Conservation (phyloP, 2,329 filamentous ascomycete genomes). For the Amauroascus niger region DNA sequence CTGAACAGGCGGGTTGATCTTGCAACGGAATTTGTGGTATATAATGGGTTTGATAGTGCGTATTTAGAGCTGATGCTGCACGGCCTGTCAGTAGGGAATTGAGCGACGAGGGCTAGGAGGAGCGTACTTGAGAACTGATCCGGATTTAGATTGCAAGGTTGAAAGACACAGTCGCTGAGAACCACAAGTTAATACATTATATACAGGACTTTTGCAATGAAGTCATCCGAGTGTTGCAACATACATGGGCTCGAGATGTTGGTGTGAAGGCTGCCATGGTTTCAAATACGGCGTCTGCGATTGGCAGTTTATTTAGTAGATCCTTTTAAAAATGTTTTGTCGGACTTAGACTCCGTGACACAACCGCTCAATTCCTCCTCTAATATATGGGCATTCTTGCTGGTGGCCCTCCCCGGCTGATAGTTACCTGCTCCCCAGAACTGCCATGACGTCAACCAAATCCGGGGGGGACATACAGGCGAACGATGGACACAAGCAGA, state of each 20-base stretch:
- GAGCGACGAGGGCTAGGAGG: not conserved
- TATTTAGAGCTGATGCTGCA: not conserved
- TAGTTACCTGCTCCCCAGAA: no score
- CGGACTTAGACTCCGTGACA: not conserved
- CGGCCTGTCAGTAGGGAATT: not conserved
- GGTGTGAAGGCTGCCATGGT: not conserved
- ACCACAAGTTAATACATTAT: not conserved
- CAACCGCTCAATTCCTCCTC: not conserved
- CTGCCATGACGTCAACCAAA: no score
- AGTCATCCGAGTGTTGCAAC: not conserved
- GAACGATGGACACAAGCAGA: no score
- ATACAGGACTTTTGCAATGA: not conserved
- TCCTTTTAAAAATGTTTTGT: not conserved
- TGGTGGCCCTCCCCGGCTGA: not conserved
- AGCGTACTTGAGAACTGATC: not conserved
- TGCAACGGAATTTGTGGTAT: not conserved
- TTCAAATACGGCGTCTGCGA: not conserved
- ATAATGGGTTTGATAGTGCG: not conserved
- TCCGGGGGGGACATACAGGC: no score
- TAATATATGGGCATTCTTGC: not conserved
- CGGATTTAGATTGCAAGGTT: not conserved
- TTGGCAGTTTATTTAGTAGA: not conserved
- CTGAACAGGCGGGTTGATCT: not conserved
- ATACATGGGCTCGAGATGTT: not conserved
- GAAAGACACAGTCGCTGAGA: conserved; percentile 1